Conservation (phyloP, 176 grass and related monocot species). For the Saccharum officinarum region DNA sequence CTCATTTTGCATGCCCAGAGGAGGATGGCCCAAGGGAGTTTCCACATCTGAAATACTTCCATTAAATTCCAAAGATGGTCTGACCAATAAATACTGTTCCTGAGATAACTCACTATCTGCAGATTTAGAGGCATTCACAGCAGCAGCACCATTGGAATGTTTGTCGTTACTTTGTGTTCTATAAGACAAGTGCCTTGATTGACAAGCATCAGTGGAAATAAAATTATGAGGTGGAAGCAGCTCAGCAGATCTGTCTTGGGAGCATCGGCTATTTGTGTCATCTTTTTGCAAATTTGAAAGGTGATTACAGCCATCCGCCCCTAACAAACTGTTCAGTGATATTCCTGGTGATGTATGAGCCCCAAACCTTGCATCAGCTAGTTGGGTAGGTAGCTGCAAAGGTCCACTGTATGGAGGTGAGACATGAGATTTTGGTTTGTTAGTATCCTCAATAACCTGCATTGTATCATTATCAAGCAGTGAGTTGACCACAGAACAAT, state of each 20-base stretch:
- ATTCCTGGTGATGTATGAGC: conserved; percentile 25
- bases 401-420: conserved; percentile 13
- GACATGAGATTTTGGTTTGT: conserved; percentile 32
- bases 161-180: conserved; percentile 24
- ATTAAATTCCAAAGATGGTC: conserved; percentile 29
- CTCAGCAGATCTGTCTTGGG: conserved; percentile 15
- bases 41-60: conserved; percentile 8
- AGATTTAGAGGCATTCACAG: conserved; percentile 4
- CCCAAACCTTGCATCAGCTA: conserved; percentile 29
- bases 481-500: conserved; percentile 1
- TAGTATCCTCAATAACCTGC: conserved; percentile 5
- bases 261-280: conserved; percentile 31
- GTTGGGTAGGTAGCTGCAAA: conserved; percentile 36
- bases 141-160: conserved; percentile 29
- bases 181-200: conserved; percentile 24
- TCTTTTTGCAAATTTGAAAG: conserved; percentile 15
- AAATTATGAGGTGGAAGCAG: conserved; percentile 23
- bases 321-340: neutral
- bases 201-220: conserved; percentile 33
- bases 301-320: conserved; percentile 6
- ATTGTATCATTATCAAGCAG: conserved; percentile 29
- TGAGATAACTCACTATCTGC: conserved; percentile 27
- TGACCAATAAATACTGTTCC: conserved; percentile 34
- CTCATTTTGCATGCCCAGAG: conserved; percentile 9
- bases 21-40: conserved; percentile 33